These are phyloP conservation scores for Thelonectria blattea DNA, from an alignment of 2,329 filamentous ascomycete species.

Conservation along the genomic window DNA sequence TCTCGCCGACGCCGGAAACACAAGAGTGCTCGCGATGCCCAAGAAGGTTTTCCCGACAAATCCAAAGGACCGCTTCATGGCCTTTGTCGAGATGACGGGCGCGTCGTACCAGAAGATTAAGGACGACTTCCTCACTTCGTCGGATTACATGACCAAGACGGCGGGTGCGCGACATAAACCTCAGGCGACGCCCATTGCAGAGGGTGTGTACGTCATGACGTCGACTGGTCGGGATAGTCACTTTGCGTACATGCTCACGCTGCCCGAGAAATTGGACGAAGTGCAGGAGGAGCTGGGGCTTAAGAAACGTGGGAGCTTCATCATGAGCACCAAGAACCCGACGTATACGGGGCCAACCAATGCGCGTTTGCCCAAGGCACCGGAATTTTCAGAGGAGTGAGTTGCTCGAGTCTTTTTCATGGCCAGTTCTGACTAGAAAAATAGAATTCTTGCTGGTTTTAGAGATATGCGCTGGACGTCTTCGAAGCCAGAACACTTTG, in stretches of 20 bases:
- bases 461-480: conserved; percentile 75
- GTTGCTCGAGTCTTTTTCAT: conserved; percentile 34
- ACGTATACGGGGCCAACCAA: conserved; percentile 69
- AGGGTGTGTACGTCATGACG: conserved; percentile 85
- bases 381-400: conserved; percentile 75
- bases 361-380: conserved; percentile 65
- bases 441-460: conserved; percentile 74
- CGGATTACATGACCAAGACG: conserved; percentile 79
- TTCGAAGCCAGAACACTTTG: conserved; percentile 73
- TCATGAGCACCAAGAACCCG: conserved; percentile 82
- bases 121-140: conserved; percentile 70
- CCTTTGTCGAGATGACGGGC: conserved; percentile 79
- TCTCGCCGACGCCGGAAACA: conserved; percentile 61
- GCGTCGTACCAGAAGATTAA: conserved; percentile 72
- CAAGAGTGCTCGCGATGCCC: conserved; percentile 76
- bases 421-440: conserved; percentile 2
- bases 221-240: conserved; percentile 75
- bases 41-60: conserved; percentile 82
- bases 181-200: conserved; percentile 76
- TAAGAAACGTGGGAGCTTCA: conserved; percentile 73
- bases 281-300: conserved; percentile 80
- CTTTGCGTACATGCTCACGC: conserved; percentile 78
- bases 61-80: conserved; percentile 74
- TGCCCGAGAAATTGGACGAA: conserved; percentile 71
- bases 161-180: conserved; percentile 70